Conservation (phyloP, 441 rosid species). For the Jatropha podagrica region DNA sequence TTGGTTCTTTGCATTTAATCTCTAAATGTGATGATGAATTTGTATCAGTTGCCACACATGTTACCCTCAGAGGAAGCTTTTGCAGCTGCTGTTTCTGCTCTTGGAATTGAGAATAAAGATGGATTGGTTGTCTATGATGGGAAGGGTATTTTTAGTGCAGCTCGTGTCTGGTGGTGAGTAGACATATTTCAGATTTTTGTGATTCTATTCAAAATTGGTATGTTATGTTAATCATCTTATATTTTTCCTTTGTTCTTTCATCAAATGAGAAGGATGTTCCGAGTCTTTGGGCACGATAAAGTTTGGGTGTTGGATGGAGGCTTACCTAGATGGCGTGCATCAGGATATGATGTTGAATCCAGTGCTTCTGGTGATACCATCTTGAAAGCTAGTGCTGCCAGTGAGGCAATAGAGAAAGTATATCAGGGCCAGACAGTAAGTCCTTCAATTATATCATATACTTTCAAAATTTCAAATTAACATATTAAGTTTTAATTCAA, state of each 20-base stretch:
- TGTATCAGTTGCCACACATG: conserved; percentile 89
- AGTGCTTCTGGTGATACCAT: conserved; percentile 93
- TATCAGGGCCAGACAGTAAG: conserved; percentile 85
- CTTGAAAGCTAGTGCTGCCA: conserved; percentile 92
- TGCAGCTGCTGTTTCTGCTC: conserved; percentile 92
- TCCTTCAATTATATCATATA: conserved; percentile 1
- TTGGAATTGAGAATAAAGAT: conserved; percentile 84
- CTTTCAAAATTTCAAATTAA: neutral
- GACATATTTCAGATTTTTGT: conserved; percentile 11
- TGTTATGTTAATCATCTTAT: neutral
- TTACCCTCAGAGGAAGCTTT: conserved; percentile 93
- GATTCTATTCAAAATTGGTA: neutral
- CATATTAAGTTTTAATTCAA: neutral
- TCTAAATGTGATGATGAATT: conserved; percentile 17
- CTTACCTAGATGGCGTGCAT: conserved; percentile 93
- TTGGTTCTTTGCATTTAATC: conserved; percentile 9
- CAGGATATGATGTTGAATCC: conserved; percentile 93
- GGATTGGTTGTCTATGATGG: conserved; percentile 95
- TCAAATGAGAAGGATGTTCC: conserved; percentile 78
- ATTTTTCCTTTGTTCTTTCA: neutral
- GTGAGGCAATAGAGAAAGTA: conserved; percentile 88
- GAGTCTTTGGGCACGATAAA: conserved; percentile 89
- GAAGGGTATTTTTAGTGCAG: conserved; percentile 94
- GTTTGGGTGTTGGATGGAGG: conserved; percentile 99
- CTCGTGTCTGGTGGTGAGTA: conserved; percentile 99